Evolutionary conservation across 805 yeast genomes (phyloP), one percentile per base, ranked within the genome.

Genomic region (Ogataea dorogensis): DNA sequence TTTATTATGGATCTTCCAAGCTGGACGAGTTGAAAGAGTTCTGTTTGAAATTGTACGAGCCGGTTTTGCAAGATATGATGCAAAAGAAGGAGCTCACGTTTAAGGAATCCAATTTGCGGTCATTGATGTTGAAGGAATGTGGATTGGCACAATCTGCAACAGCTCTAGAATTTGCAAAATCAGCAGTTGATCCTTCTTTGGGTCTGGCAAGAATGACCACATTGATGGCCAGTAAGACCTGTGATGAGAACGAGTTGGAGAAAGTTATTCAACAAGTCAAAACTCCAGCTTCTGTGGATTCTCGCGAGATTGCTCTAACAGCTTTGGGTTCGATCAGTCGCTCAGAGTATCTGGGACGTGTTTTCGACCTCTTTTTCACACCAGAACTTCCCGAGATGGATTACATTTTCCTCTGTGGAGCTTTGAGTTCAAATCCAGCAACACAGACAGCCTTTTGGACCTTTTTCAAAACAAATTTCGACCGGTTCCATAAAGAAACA

Each of bases 301-400:
- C 75, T 2, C 56, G 79, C 34, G 86, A 80, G 56, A 63, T 72
- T 33, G 78, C 82, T 0, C 59, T 79, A 17, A 53, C 54, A n/a
- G 72, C 85, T 0, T 56, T 80, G 29, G 85, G 86, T 1, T 55
- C 62, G 12, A 62, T 71, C 14, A 46, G 61, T 23, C 63, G 66
- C 19, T 48, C 53, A 7, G 60, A 56, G 10, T 60, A 65, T 18
- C 59, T 74, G 17, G 48, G 57, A n/a, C 52, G 53, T 31, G 57
- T 74, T 31, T 46, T 77, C n/a, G 54, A 47, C 0, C 49, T 67
- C 39, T 54, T 76, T 20, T 52, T 68, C 27, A 64, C 73, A 23
- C 66, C 67, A 2, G 53, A 63, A 24, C 66, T 79, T 22, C 76
- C 77, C 0, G 67, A 66, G 16, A 81, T 80, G 81, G 83, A 80